Conservation (phyloP, 2,329 filamentous ascomycete species). For the Xylariaceae sp. region DNA sequence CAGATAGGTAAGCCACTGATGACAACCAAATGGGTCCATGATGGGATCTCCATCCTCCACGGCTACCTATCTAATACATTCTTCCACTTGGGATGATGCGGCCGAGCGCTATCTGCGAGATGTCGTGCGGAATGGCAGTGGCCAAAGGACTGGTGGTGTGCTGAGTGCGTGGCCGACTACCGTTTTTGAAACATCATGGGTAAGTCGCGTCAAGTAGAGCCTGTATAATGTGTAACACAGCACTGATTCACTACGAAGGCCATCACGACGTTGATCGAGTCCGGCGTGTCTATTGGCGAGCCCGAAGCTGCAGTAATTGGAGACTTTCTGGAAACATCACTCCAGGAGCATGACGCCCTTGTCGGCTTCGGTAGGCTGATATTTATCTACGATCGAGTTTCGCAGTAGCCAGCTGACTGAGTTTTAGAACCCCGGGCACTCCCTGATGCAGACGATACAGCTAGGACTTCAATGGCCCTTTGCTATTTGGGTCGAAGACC, state of each 20-base stretch:
- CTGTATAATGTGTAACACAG: too few species aligned
- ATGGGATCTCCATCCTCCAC: slow-evolving; percentile 9
- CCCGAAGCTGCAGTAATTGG: background rate
- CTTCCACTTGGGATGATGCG: background rate
- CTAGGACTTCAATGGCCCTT: background rate
- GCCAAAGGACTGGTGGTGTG: background rate
- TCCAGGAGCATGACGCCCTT: background rate
- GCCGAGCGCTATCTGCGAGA: slow-evolving; percentile 6
- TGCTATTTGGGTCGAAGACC: background rate
- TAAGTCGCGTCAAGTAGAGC: background rate
- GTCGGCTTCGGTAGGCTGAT: slow-evolving; percentile 1
- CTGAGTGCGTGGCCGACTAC: slow-evolving; percentile 11
- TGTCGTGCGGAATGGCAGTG: background rate
- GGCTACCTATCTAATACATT: slow-evolving; percentile 3
- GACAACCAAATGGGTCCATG: slow-evolving; percentile 6
- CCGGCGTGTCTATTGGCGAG: background rate
- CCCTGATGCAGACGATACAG: background rate
- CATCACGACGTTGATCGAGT: background rate
- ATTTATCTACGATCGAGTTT: too few species aligned
- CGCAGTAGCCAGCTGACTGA: too few species aligned
- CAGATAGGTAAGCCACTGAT: background rate
- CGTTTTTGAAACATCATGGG: slow-evolving; percentile 11
- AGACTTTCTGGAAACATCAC: background rate
- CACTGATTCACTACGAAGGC: background rate
- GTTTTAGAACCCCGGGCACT: background rate